Conservation (phyloP, 78 protist genomes). For the Monocercomonoides exilis region DNA sequence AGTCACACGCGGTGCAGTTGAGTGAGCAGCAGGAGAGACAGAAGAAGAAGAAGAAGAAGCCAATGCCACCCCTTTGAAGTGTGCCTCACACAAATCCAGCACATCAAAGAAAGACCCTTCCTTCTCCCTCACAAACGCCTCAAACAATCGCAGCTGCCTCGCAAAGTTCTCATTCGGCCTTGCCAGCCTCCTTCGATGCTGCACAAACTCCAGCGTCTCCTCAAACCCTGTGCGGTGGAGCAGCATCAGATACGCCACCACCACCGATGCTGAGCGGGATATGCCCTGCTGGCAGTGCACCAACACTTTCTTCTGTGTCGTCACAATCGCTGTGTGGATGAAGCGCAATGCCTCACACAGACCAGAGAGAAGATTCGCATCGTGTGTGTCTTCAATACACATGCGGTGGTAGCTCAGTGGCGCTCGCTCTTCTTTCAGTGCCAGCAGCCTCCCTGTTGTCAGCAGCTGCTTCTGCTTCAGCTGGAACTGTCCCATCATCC, state of each 20-base stretch:
- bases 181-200: background rate
- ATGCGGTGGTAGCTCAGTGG: background rate
- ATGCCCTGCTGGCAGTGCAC: constrained; percentile 1
- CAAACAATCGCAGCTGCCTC: background rate
- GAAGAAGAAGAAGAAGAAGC: no score
- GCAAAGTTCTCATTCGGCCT: background rate
- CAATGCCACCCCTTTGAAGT: no score
- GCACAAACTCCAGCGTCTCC: background rate
- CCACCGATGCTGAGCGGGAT: background rate
- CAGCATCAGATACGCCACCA: background rate
- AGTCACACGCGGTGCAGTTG: no score
- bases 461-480: no score
- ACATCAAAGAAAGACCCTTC: background rate
- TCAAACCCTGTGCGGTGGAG: background rate
- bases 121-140: background rate
- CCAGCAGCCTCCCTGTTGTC: no score
- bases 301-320: background rate
- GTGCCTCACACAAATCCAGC: no score
- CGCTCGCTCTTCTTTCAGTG: no score
- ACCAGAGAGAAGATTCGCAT: background rate
- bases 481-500: no score
- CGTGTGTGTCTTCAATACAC: background rate
- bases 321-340: background rate
- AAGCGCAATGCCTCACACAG: background rate
- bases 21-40: no score